phyloP scores from a whole-genome alignment of 495 filamentous ascomycete species.

The Penicillium dipodomyicola region DNA sequence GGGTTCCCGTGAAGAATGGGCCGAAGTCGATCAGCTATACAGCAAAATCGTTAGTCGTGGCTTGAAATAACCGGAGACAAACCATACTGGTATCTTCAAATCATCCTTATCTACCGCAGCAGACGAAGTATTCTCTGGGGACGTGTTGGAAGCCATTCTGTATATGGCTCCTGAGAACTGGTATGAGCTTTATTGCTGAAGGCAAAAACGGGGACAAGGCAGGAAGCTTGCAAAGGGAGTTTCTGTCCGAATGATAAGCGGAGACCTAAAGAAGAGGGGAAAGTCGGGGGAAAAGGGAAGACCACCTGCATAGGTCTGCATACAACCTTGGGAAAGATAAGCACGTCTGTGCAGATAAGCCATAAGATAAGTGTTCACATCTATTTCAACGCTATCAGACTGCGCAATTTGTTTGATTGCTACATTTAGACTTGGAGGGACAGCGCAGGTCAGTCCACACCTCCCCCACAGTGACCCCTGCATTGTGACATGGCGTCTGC shows the following conservation, averaged over 20 bases:
- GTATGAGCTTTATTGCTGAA: neutral
- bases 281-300: neutral
- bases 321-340: slow-evolving; percentile 9
- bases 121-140: slow-evolving; percentile 23
- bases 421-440: neutral
- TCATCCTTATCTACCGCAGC: slow-evolving; percentile 64
- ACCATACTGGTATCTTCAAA: slow-evolving; percentile 65
- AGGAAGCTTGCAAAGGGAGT: neutral
- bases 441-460: neutral
- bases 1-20: slow-evolving; percentile 64
- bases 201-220: neutral
- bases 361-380: neutral
- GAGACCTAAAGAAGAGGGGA: slow-evolving; percentile 5
- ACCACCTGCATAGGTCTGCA: neutral
- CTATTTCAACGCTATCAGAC: neutral
- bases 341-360: slow-evolving; percentile 4
- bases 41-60: neutral
- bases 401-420: neutral
- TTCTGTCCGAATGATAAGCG: neutral
- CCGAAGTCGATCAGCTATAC: slow-evolving; percentile 81
- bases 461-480: neutral
- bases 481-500: neutral
- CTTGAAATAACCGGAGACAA: neutral
- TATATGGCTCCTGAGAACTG: neutral
- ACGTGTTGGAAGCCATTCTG: slow-evolving; percentile 13